phyloP scores from a whole-genome alignment of 768 basidiomycete species.

The Russula sp. region DNA sequence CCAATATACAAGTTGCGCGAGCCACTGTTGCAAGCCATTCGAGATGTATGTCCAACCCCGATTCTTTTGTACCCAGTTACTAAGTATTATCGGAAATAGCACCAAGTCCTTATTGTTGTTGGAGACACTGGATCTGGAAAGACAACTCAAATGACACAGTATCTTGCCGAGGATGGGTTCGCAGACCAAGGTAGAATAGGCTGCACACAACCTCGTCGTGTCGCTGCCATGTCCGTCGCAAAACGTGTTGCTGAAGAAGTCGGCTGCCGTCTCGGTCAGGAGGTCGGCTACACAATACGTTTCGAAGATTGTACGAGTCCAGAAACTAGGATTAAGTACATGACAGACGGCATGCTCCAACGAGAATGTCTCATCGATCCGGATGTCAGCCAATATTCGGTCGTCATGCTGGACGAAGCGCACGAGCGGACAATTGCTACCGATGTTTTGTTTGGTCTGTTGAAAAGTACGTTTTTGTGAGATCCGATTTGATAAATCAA shows the following conservation, averaged over 20 bases:
- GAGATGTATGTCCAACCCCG: constrained; percentile 59
- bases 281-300: constrained; percentile 98
- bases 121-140: constrained; percentile 99
- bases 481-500: neutral
- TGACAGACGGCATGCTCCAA: constrained; percentile 99
- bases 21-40: constrained; percentile 82
- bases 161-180: constrained; percentile 90
- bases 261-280: constrained; percentile 93
- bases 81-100: constrained; percentile 40
- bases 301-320: constrained; percentile 99
- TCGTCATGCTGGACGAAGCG: constrained; percentile 98
- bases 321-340: constrained; percentile 99
- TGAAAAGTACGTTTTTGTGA: constrained; percentile 63
- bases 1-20: constrained; percentile 96
- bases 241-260: constrained; percentile 99
- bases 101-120: constrained; percentile 96
- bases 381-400: constrained; percentile 85
- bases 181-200: constrained; percentile 89
- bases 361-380: constrained; percentile 96
- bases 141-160: constrained; percentile 99
- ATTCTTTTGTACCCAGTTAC: constrained; percentile 1
- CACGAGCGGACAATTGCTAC: constrained; percentile 99
- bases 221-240: constrained; percentile 98
- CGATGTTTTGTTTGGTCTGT: constrained; percentile 91
- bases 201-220: constrained; percentile 98